These are phyloP conservation scores for Cladosporium colombiae DNA, from an alignment of 2,329 filamentous ascomycete species.

Conservation along the genomic window DNA sequence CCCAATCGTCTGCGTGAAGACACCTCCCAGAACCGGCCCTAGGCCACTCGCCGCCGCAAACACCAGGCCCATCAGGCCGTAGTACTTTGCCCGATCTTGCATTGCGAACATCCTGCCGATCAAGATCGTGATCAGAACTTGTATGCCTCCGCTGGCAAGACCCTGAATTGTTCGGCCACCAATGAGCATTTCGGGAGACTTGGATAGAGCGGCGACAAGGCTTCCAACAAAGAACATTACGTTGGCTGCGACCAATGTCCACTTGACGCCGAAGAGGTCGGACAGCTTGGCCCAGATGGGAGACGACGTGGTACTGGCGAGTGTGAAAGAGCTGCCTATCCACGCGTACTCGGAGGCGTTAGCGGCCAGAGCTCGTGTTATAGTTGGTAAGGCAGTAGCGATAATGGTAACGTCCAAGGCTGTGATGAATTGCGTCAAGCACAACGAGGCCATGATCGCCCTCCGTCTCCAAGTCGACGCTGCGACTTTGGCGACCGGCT, in stretches of 20 bases:
- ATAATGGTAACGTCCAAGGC: conserved; percentile 51
- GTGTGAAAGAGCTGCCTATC: conserved; percentile 56
- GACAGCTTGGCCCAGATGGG: conserved; percentile 64
- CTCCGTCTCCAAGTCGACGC: conserved; percentile 3
- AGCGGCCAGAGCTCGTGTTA: conserved; percentile 42
- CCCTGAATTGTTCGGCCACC: conserved; percentile 59
- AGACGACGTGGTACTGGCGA: conserved; percentile 52
- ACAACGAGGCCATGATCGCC: conserved; percentile 9
- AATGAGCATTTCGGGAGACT: conserved; percentile 46
- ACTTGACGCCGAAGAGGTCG: conserved; percentile 68
- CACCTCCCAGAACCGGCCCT: conserved; percentile 50
- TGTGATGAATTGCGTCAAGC: conserved; percentile 8
- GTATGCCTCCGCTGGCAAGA: conserved; percentile 50
- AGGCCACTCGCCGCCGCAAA: conserved; percentile 47
- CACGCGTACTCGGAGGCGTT: conserved; percentile 53
- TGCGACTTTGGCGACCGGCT: not conserved
- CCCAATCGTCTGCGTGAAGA: conserved; percentile 28
- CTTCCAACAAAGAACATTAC: conserved; percentile 40
- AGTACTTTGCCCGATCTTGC: conserved; percentile 48
- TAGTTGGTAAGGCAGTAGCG: conserved; percentile 62
- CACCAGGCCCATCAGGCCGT: conserved; percentile 42
- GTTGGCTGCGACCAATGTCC: conserved; percentile 60
- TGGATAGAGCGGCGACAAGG: conserved; percentile 26
- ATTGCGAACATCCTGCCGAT: conserved; percentile 54
- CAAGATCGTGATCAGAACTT: conserved; percentile 50